Percentiles rank a stretch among this genome's conserved stretches.
These are phyloP conservation scores for Cryptococcus depauperatus DNA, from an alignment of 1,284 basidiomycete genomes.

Conservation along the genomic window DNA sequence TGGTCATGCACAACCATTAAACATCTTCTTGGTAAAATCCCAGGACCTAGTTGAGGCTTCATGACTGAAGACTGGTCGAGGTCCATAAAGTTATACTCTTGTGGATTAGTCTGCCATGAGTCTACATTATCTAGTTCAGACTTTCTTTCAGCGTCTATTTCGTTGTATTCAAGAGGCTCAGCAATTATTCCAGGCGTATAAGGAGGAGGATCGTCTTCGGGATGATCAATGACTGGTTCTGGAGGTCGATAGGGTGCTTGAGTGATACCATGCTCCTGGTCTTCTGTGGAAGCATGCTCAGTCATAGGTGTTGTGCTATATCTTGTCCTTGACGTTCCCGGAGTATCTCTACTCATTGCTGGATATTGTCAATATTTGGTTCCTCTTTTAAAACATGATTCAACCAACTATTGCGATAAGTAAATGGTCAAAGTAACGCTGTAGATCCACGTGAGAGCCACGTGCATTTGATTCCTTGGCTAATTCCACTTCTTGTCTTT, in stretches of 20 bases:
- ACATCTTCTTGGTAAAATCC: slow-evolving; percentile 22
- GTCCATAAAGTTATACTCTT: slow-evolving; percentile 17
- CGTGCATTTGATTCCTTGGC: no score
- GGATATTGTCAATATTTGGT: no score
- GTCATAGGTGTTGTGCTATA: slow-evolving; percentile 6
- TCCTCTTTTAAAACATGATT: no score
- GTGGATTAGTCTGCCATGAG: slow-evolving; percentile 13
- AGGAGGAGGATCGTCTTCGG: slow-evolving; percentile 26
- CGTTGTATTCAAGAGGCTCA: slow-evolving; percentile 26
- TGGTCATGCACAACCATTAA: slow-evolving; percentile 29
- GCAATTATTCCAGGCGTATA: slow-evolving; percentile 33
- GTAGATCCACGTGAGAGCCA: no score
- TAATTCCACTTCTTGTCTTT: no score
- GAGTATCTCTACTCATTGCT: slow-evolving; percentile 1
- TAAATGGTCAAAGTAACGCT: no score
- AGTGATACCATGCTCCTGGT: neutral
- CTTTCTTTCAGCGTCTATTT: slow-evolving; percentile 7
- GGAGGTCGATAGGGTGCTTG: slow-evolving; percentile 30
- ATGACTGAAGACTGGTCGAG: slow-evolving; percentile 5
- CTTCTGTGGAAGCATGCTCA: neutral
- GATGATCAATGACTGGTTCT: slow-evolving; percentile 34
- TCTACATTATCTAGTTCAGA: slow-evolving; percentile 4
- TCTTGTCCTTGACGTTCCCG: slow-evolving; percentile 26
- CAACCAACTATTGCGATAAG: no score
- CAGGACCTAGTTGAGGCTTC: slow-evolving; percentile 31